These are phyloP conservation scores for Sugiyamaella lignohabitans DNA, from an alignment of 805 yeast species.

Conservation along the genomic window DNA sequence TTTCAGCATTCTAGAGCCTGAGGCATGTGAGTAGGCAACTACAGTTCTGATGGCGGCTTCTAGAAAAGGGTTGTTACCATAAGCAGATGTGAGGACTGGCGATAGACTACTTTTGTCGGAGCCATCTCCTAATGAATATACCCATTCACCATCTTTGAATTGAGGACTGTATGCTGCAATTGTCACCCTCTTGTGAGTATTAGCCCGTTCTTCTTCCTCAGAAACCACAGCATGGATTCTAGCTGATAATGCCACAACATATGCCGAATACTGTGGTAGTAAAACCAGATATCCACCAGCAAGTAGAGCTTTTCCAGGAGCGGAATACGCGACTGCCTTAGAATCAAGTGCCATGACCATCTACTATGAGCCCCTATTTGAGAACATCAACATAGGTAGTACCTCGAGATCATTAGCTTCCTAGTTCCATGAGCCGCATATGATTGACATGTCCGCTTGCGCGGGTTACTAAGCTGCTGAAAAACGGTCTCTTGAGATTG, in stretches of 20 bases:
- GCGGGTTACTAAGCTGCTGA: no score
- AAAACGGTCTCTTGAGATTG: no score
- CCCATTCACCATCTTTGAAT: slow-evolving; percentile 67
- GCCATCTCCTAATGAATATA: slow-evolving; percentile 31
- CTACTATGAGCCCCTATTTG: not conserved
- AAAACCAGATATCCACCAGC: slow-evolving; percentile 95
- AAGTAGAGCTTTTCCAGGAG: slow-evolving; percentile 91
- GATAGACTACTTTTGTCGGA: slow-evolving; percentile 4
- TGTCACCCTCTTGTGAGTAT: not conserved
- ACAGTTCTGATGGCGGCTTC: slow-evolving; percentile 55
- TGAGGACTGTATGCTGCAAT: slow-evolving; percentile 66
- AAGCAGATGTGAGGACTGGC: not conserved
- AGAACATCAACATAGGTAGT: not conserved
- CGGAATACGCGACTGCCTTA: slow-evolving; percentile 55
- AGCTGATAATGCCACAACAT: slow-evolving; percentile 80
- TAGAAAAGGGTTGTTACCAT: slow-evolving; percentile 62
- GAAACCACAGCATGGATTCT: slow-evolving; percentile 74
- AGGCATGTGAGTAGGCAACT: slow-evolving; percentile 41
- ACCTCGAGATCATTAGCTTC: no score
- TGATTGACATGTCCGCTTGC: no score
- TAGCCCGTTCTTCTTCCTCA: slow-evolving; percentile 2
- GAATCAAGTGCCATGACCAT: no score
- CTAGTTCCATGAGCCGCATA: no score
- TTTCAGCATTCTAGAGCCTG: slow-evolving; percentile 23
- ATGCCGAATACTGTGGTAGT: slow-evolving; percentile 66